phyloP scores from a whole-genome alignment of 2,329 filamentous ascomycete species.

The Sodiomyces alkalinus region DNA sequence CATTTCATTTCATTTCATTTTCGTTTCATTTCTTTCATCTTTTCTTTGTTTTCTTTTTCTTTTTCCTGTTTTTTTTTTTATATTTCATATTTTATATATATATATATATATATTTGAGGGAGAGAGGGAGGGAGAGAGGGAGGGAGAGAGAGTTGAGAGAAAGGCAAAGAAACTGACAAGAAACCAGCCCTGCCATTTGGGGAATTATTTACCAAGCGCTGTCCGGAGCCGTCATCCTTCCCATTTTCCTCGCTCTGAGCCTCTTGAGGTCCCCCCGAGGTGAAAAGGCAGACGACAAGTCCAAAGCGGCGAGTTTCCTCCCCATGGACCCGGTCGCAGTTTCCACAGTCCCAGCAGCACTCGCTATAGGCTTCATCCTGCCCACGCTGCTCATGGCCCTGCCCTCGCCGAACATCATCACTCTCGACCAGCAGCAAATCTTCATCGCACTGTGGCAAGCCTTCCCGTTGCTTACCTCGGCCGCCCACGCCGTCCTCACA shows the following conservation, averaged over 20 bases:
- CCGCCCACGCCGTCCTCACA: conserved; percentile 5
- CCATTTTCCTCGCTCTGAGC: conserved; percentile 10
- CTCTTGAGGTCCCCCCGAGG: conserved; percentile 2
- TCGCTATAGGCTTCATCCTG: conserved; percentile 8
- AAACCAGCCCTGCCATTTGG: conserved; percentile 9
- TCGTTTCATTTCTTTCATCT: neutral
- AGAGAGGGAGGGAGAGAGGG: too few relatives aligned
- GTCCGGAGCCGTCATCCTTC: conserved; percentile 10
- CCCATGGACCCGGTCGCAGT: conserved; percentile 6
- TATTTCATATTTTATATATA: too few relatives aligned
- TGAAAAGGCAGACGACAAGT: neutral
- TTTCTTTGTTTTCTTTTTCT: too few relatives aligned
- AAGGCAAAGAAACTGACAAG: neutral
- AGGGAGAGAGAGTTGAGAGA: too few relatives aligned
- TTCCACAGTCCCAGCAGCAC: conserved; percentile 3
- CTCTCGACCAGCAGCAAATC: conserved; percentile 7
- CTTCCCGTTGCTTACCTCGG: conserved; percentile 9
- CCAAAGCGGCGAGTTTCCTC: conserved; percentile 2
- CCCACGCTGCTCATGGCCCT: conserved; percentile 8
- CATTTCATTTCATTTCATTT: too few relatives aligned
- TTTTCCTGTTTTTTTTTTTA: too few relatives aligned
- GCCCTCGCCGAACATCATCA: conserved; percentile 6
- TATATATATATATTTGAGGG: too few relatives aligned
- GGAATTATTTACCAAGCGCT: conserved; percentile 10
- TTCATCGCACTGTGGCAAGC: conserved; percentile 10